Base-by-base conservation (phyloP, 2,329 filamentous ascomycete genomes). In the Pseudocercospora eumusae region DNA sequence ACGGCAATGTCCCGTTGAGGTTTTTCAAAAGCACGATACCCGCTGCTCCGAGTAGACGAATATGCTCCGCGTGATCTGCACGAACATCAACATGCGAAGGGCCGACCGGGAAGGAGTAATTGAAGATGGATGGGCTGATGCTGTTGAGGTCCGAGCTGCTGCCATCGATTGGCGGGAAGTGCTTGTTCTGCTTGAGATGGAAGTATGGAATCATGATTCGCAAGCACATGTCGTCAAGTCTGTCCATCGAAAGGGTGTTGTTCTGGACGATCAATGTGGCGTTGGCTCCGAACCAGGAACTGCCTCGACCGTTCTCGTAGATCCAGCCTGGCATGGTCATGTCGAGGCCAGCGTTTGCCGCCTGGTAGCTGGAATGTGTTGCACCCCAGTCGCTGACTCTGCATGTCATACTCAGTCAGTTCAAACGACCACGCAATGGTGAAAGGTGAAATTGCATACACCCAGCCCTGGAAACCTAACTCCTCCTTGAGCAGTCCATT, bases 401-500 rank as follows among this genome's bases (percentile, higher is more conserved):
- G 68, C 64, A 59, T 1, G 31, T 13, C 21, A 40, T 25, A 44
- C 2, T 40, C 2, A 5, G 23, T 55, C 20, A 44, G 54, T 45
- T 18, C 13, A 11, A 11, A 2, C n/a, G 25, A 47, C 31, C 44
- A 13, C 57, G 27, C 28, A 20, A 3, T 18, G 15, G 2, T 2
- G 3, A 20, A 5, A 44, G n/a, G n/a, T 10, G 40, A 44, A 10
- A 2, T 1, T 44, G n/a, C 15, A 8, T 44, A 44, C 40, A 31
- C 63, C 28, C 75, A 86, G 70, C 88, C 88, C 68, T 90, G 87
- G 66, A 91, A 91, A 0, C 86, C 87, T 45, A 91, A 80, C 75
- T 92, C 89, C 44, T 88, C 86, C 68, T 91, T 92, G 8, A 91
- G 77, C 3, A 91, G 79, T 0, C 84, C 86, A 64, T 90, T 91